Evolutionary conservation across 352 stramenopile genomes (phyloP).

Genomic region (Globisporangium camurandrum): DNA sequence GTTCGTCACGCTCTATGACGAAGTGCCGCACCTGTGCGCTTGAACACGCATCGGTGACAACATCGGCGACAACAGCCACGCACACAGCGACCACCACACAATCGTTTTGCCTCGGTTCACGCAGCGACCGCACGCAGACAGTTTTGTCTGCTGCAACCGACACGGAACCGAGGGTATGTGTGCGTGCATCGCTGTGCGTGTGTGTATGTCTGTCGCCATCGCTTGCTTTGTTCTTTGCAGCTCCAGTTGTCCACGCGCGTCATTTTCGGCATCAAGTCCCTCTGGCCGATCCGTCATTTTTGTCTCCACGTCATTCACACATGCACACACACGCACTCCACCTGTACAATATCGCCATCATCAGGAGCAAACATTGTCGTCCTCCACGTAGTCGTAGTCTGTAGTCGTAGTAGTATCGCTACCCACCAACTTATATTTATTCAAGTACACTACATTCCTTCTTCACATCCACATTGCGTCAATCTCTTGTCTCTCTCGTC

Average conservation of each 20-base stretch:
- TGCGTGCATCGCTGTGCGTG: conserved; percentile 2
- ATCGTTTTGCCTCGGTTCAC: neutral
- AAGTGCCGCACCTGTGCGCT: conserved; percentile 36
- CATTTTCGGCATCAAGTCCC: neutral
- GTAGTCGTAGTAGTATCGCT: no score
- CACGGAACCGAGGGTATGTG: conserved; percentile 2
- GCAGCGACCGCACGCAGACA: neutral
- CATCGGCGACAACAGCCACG: neutral
- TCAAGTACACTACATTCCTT: no score
- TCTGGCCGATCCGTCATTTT: neutral
- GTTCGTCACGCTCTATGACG: conserved; percentile 52
- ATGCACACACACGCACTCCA: no score
- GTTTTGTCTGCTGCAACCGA: neutral
- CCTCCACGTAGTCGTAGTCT: no score
- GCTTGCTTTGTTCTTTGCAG: neutral
- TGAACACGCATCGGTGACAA: neutral
- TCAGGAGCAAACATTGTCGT: no score
- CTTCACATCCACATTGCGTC: no score
- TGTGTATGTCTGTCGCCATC: no score
- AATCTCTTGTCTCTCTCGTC: no score
- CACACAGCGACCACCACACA: neutral
- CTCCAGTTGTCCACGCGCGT: neutral
- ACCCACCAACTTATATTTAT: no score
- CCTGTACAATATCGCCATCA: no score
- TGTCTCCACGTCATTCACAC: neutral